Conservation (phyloP, 148 eudicot genomes). For the Vaccinium macrocarpon region DNA sequence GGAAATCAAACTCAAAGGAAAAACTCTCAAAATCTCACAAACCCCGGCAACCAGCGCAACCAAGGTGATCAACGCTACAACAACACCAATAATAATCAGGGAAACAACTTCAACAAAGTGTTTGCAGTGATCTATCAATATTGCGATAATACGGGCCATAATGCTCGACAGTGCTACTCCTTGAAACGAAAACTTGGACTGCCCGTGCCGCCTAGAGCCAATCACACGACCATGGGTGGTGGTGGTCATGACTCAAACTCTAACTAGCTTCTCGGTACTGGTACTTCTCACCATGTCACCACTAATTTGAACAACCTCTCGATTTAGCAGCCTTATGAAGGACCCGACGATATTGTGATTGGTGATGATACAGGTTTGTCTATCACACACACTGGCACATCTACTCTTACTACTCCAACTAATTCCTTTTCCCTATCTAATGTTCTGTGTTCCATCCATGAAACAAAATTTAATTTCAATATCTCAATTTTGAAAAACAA, state of each 20-base stretch:
- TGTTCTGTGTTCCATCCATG: not conserved
- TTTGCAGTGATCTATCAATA: not conserved
- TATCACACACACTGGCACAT: not conserved
- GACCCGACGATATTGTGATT: not conserved
- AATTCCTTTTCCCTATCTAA: not conserved
- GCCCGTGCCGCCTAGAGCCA: not conserved
- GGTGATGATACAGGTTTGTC: not conserved
- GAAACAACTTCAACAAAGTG: not conserved
- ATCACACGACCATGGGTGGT: not conserved
- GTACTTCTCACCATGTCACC: not conserved
- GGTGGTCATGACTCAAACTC: not conserved
- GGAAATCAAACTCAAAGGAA: not conserved
- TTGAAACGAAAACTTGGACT: not conserved
- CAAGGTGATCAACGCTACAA: not conserved
- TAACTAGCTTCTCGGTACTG: not conserved
- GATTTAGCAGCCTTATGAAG: not conserved
- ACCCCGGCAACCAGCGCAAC: not conserved
- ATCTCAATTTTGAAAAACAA: not conserved
- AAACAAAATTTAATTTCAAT: not conserved
- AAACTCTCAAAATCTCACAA: not conserved
- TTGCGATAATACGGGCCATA: conserved; percentile 6
- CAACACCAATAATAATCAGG: not conserved
- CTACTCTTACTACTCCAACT: not conserved
- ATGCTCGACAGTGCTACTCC: conserved; percentile 3
- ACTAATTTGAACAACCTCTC: not conserved